A percentile compares a stretch with the other conserved stretches of the same genome.
Evolutionary conservation across 164 flowering plant genomes (phyloP).

Genomic region (Tinospora cordifolia): DNA sequence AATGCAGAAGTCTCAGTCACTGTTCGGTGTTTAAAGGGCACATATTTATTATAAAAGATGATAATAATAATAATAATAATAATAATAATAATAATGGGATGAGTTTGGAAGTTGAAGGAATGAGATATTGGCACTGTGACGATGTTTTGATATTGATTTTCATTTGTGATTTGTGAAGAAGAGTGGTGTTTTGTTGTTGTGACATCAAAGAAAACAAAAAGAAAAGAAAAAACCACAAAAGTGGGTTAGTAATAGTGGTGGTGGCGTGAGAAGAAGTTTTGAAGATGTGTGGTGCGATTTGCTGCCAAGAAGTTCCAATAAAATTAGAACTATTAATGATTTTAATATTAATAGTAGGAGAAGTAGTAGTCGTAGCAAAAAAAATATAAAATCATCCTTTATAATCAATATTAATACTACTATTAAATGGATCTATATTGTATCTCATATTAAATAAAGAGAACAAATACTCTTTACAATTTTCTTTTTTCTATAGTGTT

Average conservation of each 20-base stretch:
- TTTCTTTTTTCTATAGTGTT: no score
- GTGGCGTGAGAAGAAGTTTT: conserved; percentile 22
- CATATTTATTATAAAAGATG: not conserved
- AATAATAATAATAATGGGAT: not conserved
- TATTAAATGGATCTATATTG: no score
- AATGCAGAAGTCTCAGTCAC: not conserved
- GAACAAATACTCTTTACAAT: no score
- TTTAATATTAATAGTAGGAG: no score
- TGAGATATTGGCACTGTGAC: not conserved
- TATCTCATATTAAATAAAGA: no score
- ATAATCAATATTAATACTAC: not conserved
- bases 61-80: no score
- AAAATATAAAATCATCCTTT: not conserved
- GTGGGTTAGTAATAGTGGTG: no score
- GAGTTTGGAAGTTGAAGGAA: not conserved
- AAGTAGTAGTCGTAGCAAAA: not conserved
- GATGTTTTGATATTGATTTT: not conserved
- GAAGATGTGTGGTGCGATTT: conserved; percentile 54
- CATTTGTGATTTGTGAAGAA: not conserved
- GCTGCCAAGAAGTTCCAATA: conserved; percentile 13
- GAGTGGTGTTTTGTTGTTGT: no score
- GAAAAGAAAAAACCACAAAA: no score
- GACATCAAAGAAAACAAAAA: conserved; percentile 5
- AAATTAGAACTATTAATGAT: conserved; percentile 12
- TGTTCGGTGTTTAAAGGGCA: not conserved